These are phyloP conservation scores for Pinus tabuliformis DNA, from an alignment of 75 land plant genomes.

Conservation along the genomic window DNA sequence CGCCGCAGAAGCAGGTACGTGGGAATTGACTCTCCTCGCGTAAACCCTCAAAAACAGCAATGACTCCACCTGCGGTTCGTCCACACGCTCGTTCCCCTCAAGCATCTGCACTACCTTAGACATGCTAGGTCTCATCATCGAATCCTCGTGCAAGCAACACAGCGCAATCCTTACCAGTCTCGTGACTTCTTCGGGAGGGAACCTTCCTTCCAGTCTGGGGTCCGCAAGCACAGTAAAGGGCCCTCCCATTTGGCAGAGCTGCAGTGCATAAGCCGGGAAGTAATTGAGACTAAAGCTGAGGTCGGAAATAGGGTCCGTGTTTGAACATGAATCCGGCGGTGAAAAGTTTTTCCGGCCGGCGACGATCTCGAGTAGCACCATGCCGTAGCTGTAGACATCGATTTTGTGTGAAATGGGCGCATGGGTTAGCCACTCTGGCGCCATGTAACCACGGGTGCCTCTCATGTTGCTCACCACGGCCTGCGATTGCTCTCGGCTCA, in stretches of 20 bases:
- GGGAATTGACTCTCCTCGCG: constrained; percentile 19
- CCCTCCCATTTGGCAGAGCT: constrained; percentile 32
- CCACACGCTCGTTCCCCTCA: constrained; percentile 40
- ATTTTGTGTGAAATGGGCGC: constrained; percentile 69
- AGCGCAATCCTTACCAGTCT: constrained; percentile 55
- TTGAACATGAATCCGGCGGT: neutral
- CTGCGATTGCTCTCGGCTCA: constrained; percentile 40
- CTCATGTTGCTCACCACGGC: constrained; percentile 58
- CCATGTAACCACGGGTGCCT: constrained; percentile 83
- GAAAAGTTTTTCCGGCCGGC: constrained; percentile 41
- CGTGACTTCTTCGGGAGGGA: constrained; percentile 35
- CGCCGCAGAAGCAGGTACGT: constrained; percentile 2
- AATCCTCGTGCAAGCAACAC: constrained; percentile 70
- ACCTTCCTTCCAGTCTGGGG: constrained; percentile 33
- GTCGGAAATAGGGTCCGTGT: neutral
- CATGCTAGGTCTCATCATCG: constrained; percentile 54
- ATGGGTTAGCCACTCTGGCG: constrained; percentile 80
- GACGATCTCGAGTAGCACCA: constrained; percentile 57
- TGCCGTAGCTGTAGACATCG: constrained; percentile 73
- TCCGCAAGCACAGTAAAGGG: constrained; percentile 39
- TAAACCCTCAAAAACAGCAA: constrained; percentile 37
- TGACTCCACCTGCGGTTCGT: constrained; percentile 34
- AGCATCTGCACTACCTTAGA: constrained; percentile 55
- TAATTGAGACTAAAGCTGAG: constrained; percentile 2
- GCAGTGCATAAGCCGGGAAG: constrained; percentile 36